These are phyloP conservation scores for Pogostemon cablin DNA, from an alignment of 257 asterid genomes.

Conservation along the genomic window DNA sequence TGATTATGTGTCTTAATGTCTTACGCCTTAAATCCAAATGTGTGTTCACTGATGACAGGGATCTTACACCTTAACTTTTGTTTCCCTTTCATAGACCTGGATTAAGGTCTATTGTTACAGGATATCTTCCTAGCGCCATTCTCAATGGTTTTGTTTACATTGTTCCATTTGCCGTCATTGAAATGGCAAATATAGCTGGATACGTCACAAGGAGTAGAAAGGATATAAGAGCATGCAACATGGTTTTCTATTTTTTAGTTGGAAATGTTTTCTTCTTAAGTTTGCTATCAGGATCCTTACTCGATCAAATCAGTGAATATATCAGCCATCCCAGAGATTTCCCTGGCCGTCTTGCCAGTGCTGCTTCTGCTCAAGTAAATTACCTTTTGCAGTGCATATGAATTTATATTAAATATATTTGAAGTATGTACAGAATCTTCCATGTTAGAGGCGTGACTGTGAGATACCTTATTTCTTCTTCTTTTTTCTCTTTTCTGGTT, in stretches of 20 bases:
- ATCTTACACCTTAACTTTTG: conserved; percentile 20
- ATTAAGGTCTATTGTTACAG: conserved; percentile 78
- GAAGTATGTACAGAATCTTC: conserved; percentile 8
- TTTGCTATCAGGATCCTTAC: conserved; percentile 87
- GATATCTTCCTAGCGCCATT: conserved; percentile 88
- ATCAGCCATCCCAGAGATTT: conserved; percentile 76
- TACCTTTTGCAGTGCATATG: not conserved
- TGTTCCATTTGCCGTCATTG: conserved; percentile 79
- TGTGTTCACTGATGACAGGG: not conserved
- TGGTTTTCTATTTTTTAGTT: conserved; percentile 91
- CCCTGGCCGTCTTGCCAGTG: conserved; percentile 85
- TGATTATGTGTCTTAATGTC: not conserved
- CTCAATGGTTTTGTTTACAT: conserved; percentile 71
- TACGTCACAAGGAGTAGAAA: conserved; percentile 73
- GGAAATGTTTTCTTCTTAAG: conserved; percentile 89
- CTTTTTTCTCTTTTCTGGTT: conserved; percentile 21
- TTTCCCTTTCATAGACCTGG: conserved; percentile 67
- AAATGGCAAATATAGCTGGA: conserved; percentile 75
- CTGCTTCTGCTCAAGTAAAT: conserved; percentile 84
- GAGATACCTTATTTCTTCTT: conserved; percentile 15
- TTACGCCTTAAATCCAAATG: not conserved
- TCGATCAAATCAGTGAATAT: conserved; percentile 86
- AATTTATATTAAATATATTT: not conserved
- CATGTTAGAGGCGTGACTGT: not conserved
- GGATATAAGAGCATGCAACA: conserved; percentile 83